These are phyloP conservation scores for Bruguiera parviflora DNA, from an alignment of 345 rosid genomes.

Conservation along the genomic window DNA sequence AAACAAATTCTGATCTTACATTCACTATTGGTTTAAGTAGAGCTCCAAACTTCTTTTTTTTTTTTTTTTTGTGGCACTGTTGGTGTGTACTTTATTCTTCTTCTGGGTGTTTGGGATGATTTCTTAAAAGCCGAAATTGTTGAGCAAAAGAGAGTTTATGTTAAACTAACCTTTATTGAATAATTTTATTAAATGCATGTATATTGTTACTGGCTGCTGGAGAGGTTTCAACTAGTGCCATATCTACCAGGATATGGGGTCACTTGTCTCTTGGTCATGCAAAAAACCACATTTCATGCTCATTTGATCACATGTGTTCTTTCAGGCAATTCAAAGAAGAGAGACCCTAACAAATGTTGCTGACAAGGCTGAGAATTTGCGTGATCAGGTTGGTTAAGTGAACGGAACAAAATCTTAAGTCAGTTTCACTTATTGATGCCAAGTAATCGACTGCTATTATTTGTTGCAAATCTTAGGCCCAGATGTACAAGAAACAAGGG, in stretches of 20 bases:
- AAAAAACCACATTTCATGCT: neutral
- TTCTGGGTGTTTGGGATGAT: neutral
- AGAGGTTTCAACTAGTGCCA: too few relatives aligned
- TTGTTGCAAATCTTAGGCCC: conserved; percentile 52
- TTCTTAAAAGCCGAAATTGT: neutral
- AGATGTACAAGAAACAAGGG: conserved; percentile 60
- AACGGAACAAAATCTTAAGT: neutral
- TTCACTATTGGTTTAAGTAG: neutral
- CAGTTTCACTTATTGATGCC: neutral
- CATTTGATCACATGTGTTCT: conserved; percentile 1
- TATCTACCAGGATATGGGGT: too few relatives aligned
- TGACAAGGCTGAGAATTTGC: conserved; percentile 75
- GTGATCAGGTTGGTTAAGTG: conserved; percentile 49
- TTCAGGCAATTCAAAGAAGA: conserved; percentile 81
- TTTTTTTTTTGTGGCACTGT: too few relatives aligned
- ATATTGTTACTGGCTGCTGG: neutral
- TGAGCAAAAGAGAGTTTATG: neutral
- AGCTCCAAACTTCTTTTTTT: neutral
- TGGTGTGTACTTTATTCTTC: neutral
- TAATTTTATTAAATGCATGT: neutral
- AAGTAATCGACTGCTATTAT: neutral
- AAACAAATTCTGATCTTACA: neutral
- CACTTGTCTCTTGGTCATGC: too few relatives aligned
- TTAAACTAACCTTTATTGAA: neutral
- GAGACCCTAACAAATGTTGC: conserved; percentile 65